Conservation (phyloP, 331 rosid species). For the Telfairia occidentalis region DNA sequence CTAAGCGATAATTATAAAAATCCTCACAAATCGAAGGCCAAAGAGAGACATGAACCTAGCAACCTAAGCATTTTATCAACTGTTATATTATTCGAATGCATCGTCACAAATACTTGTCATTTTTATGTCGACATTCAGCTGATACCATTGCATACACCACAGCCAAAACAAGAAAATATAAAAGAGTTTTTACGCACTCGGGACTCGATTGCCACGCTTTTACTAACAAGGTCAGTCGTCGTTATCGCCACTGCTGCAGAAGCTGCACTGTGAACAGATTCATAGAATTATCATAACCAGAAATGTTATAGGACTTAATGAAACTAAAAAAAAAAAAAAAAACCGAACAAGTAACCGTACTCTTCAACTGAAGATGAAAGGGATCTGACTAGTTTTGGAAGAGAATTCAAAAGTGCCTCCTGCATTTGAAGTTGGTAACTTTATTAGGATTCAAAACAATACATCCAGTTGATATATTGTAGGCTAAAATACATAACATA, state of each 20-base stretch:
- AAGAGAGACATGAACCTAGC: no score
- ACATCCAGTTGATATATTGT: neutral
- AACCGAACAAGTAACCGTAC: neutral
- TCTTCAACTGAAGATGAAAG: slow-evolving; percentile 29
- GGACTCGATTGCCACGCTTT: slow-evolving; percentile 84
- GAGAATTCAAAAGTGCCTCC: slow-evolving; percentile 40
- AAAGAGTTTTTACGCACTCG: slow-evolving; percentile 34
- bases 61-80: slow-evolving; percentile 39
- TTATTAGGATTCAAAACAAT: neutral
- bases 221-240: slow-evolving; percentile 89
- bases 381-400: slow-evolving; percentile 32
- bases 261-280: slow-evolving; percentile 60
- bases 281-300: slow-evolving; percentile 22
- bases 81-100: neutral
- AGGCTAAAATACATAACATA: neutral
- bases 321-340: neutral
- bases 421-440: slow-evolving; percentile 14
- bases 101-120: neutral
- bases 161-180: neutral
- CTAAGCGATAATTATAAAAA: no score
- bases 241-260: slow-evolving; percentile 96
- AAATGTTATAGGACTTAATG: neutral
- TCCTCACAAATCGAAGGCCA: no score
- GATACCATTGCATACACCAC: neutral
- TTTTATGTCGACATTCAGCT: neutral